Conservation (phyloP, 352 stramenopile species). For the Pythium chondricola region DNA sequence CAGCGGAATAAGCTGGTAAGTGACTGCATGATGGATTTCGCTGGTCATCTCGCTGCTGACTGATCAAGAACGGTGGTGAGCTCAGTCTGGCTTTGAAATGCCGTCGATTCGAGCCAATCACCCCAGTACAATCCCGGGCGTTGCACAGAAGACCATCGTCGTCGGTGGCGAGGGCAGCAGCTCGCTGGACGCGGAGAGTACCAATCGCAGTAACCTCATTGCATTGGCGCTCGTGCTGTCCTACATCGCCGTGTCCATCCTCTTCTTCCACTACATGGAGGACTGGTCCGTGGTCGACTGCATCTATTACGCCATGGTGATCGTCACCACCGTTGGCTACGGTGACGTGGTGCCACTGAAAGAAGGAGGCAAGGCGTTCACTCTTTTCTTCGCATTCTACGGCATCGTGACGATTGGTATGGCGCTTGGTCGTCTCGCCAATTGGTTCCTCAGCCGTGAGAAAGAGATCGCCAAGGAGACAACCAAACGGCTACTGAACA, state of each 20-base stretch:
- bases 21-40: not conserved
- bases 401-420: constrained; percentile 64
- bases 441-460: constrained; percentile 48
- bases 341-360: constrained; percentile 67
- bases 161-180: constrained; percentile 5
- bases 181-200: not conserved
- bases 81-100: constrained; percentile 12
- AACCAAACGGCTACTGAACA: constrained; percentile 36
- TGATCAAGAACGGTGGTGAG: not conserved
- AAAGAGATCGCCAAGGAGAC: constrained; percentile 51
- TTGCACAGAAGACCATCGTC: constrained; percentile 18
- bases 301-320: constrained; percentile 90
- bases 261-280: constrained; percentile 56
- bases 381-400: constrained; percentile 83
- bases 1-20: constrained; percentile 3
- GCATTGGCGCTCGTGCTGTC: constrained; percentile 48
- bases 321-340: constrained; percentile 90
- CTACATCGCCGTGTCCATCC: constrained; percentile 45
- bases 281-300: constrained; percentile 67
- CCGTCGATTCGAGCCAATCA: constrained; percentile 1
- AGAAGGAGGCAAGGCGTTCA: constrained; percentile 62
- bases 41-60: not conserved
- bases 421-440: constrained; percentile 46
- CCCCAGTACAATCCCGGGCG: constrained; percentile 7
- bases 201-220: constrained; percentile 23